Evolutionary conservation across 2,329 filamentous ascomycete species (phyloP), one percentile per base, ranked within the genome.

Genomic region (Reticulascus tulasneorum): DNA sequence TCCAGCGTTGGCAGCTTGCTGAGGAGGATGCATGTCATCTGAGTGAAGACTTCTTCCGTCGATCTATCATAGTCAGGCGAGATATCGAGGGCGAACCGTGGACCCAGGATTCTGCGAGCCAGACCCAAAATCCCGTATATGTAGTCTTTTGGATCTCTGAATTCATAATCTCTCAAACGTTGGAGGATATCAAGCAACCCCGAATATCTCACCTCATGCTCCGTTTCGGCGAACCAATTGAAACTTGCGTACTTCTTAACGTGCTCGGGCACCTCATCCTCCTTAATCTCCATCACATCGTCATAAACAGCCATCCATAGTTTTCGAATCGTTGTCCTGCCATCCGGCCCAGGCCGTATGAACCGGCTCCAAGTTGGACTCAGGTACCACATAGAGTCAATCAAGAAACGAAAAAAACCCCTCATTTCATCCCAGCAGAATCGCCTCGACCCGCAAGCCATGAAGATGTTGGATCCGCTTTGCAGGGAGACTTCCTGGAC

Each of bases 401-500:
- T 27, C 1, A 6, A 15, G 1, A 33, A 9, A n/a, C 33, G n/a
- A 4, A 41, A 29, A 5, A 41, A 22, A 5, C 18, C 13, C n/a
- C 35, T 39, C 26, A 39, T 12, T 6, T 2, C 19, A 13, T 22
- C 25, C 38, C 38, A 41, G 8, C 25, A 30, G 19, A 41, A 35
- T 4, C 21, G 35, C 4, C n/a, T 13, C 2, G 10, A 15, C 11
- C 38, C 38, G 16, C 35, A 39, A 9, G 23, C 20, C 11, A 39
- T 9, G 4, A 39, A n/a, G 2, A 39, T 36, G 8, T 19, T n/a
- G 2, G 16, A 42, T 18, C 28, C 41, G 24, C 29, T 25, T 4
- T 44, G 46, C 5, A 47, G 26, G 15, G 41, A 44, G n/a, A 42
- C 40, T 19, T 49, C 47, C 17, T 47, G 46, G 8, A 49, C 42